Evolutionary conservation across 352 stramenopile species (phyloP).

Genomic region (Globisporangium takayamanum): DNA sequence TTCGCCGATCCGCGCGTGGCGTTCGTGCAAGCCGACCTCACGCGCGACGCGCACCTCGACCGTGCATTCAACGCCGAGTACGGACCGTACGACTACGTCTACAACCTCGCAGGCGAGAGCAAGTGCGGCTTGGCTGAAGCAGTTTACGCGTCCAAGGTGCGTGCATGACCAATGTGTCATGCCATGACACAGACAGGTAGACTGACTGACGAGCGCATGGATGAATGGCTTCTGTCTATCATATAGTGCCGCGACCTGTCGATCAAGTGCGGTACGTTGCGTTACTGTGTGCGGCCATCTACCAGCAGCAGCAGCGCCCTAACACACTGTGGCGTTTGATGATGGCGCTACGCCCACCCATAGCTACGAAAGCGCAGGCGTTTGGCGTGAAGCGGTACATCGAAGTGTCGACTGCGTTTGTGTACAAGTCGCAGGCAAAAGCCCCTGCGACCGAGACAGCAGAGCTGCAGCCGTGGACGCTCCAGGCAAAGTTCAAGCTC

Average conservation of each 20-base stretch:
- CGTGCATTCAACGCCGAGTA: slow-evolving; percentile 66
- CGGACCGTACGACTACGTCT: slow-evolving; percentile 79
- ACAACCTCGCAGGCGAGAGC: slow-evolving; percentile 80
- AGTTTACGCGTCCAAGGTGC: slow-evolving; percentile 76
- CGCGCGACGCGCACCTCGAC: slow-evolving; percentile 70
- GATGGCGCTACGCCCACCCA: not conserved
- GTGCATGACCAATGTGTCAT: not conserved
- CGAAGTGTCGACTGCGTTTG: slow-evolving; percentile 84
- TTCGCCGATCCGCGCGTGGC: slow-evolving; percentile 65
- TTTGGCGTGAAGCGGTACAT: slow-evolving; percentile 73
- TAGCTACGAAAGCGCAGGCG: slow-evolving; percentile 56
- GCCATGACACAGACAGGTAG: not conserved
- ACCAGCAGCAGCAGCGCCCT: not conserved
- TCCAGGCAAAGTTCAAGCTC: slow-evolving; percentile 85
- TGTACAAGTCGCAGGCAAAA: slow-evolving; percentile 85
- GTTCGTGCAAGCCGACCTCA: slow-evolving; percentile 81
- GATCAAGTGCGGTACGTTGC: slow-evolving; percentile 68
- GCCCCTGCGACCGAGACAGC: slow-evolving; percentile 48
- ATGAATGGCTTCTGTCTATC: not conserved
- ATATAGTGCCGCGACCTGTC: slow-evolving; percentile 69
- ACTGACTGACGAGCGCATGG: not conserved
- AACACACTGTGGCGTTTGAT: not conserved
- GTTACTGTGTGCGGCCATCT: too few species aligned
- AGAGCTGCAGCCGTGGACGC: slow-evolving; percentile 71
- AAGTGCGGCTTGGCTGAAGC: slow-evolving; percentile 68